These are phyloP conservation scores for Fusarium robinianum DNA, from an alignment of 2,329 filamentous ascomycete species.

Conservation along the genomic window DNA sequence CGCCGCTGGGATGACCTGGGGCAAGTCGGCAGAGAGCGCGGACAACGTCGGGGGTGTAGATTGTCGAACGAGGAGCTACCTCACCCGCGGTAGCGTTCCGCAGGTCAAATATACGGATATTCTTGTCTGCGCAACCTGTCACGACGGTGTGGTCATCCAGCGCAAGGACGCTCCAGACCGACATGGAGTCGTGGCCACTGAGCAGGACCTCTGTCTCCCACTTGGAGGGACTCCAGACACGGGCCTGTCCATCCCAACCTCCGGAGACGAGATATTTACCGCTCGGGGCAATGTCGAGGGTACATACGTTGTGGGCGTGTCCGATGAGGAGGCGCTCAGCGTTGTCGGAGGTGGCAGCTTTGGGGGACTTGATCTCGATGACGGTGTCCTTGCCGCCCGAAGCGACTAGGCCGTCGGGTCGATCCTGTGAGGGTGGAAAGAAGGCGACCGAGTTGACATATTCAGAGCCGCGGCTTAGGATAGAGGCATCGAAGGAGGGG, in stretches of 20 bases:
- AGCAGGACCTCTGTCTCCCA: slow-evolving; percentile 79
- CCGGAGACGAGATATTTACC: slow-evolving; percentile 82
- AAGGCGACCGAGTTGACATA: slow-evolving; percentile 89
- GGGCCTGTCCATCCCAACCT: slow-evolving; percentile 88
- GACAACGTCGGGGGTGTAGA: slow-evolving; percentile 78
- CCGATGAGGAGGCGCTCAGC: slow-evolving; percentile 86
- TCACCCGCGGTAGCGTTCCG: slow-evolving; percentile 61
- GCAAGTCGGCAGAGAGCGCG: slow-evolving; percentile 87
- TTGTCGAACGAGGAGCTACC: slow-evolving; percentile 56
- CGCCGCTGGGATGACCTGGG: slow-evolving; percentile 73
- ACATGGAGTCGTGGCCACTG: slow-evolving; percentile 72
- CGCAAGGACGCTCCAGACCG: slow-evolving; percentile 90
- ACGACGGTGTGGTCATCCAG: slow-evolving; percentile 80
- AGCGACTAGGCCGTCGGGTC: slow-evolving; percentile 79
- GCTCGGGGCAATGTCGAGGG: slow-evolving; percentile 76
- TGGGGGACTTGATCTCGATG: slow-evolving; percentile 83
- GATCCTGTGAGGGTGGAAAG: slow-evolving; percentile 67
- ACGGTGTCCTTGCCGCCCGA: slow-evolving; percentile 91
- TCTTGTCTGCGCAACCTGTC: slow-evolving; percentile 90
- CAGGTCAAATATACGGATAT: slow-evolving; percentile 82
- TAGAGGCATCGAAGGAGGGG: slow-evolving; percentile 74
- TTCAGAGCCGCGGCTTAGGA: slow-evolving; percentile 77
- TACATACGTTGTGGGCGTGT: slow-evolving; percentile 85
- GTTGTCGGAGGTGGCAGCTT: slow-evolving; percentile 69
- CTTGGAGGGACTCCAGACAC: slow-evolving; percentile 82